Evolutionary conservation across 176 grass and related monocot genomes (phyloP).

Genomic region (Ensete ventricosum): DNA sequence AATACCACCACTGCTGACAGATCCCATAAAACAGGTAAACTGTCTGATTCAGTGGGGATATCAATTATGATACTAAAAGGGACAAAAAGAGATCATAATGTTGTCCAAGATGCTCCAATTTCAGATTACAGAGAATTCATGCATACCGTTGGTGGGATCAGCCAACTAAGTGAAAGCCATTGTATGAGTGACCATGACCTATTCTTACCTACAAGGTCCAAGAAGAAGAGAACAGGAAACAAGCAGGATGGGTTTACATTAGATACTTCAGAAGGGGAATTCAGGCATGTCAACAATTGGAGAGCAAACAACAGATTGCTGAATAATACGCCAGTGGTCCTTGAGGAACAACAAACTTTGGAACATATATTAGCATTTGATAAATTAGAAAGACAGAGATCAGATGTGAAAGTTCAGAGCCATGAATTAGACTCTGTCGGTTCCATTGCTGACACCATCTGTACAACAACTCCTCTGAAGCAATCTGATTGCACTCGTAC

Average conservation of each 20-base stretch:
- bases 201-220: background rate
- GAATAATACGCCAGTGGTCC: slow-evolving; percentile 24
- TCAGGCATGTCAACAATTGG: slow-evolving; percentile 5
- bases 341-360: slow-evolving; percentile 30
- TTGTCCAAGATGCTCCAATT: background rate
- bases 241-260: background rate
- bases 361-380: slow-evolving; percentile 15
- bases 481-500: background rate
- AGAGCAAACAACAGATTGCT: slow-evolving; percentile 20
- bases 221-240: slow-evolving; percentile 3
- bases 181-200: background rate
- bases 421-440: slow-evolving; percentile 12
- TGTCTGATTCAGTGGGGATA: background rate
- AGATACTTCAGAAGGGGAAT: background rate
- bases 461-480: background rate
- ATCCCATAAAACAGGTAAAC: background rate
- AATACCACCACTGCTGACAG: background rate
- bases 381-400: slow-evolving; percentile 2
- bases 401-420: background rate
- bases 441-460: background rate
- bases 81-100: background rate
- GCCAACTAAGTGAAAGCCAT: background rate
- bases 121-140: background rate
- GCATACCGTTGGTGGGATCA: background rate
- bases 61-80: background rate